phyloP scores from a whole-genome alignment of 805 yeast species.

The Spathaspora sp. region DNA sequence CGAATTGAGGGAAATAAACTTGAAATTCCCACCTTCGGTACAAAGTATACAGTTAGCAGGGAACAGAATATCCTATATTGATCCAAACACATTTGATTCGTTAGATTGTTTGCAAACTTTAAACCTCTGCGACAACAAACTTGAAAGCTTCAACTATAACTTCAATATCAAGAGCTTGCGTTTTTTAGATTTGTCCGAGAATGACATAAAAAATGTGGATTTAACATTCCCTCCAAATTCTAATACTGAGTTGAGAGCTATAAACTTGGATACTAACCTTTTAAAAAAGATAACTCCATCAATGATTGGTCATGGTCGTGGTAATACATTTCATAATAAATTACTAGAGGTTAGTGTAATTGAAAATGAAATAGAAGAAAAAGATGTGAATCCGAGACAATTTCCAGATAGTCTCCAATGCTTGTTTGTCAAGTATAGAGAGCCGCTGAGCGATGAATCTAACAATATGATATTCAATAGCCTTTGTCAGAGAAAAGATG shows the following conservation, averaged over 20 bases:
- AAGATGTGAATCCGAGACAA: neutral
- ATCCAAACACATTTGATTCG: conserved; percentile 4
- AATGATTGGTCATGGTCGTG: conserved; percentile 10
- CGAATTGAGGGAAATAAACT: conserved; percentile 1
- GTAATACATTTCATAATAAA: conserved; percentile 5
- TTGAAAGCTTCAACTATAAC: conserved; percentile 6
- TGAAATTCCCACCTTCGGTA: conserved; percentile 9
- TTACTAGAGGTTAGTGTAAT: conserved; percentile 15
- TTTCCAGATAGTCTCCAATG: conserved; percentile 8
- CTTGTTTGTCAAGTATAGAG: conserved; percentile 13
- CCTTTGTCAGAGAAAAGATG: conserved; percentile 12
- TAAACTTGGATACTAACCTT: conserved; percentile 13
- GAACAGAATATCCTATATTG: conserved; percentile 9
- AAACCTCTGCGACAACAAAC: conserved; percentile 11
- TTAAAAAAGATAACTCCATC: conserved; percentile 7
- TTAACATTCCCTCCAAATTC: conserved; percentile 5
- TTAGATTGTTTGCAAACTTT: conserved; percentile 7
- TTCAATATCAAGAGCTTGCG: conserved; percentile 5
- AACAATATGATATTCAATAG: conserved; percentile 15
- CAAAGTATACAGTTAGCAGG: conserved; percentile 8
- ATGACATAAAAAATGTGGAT: conserved; percentile 5
- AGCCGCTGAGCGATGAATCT: no score
- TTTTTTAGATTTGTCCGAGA: conserved; percentile 13
- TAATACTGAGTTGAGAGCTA: conserved; percentile 7
- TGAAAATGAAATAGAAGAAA: conserved; percentile 8